Conservation (phyloP, 768 basidiomycete species). For the Boletus subcaerulescens region DNA sequence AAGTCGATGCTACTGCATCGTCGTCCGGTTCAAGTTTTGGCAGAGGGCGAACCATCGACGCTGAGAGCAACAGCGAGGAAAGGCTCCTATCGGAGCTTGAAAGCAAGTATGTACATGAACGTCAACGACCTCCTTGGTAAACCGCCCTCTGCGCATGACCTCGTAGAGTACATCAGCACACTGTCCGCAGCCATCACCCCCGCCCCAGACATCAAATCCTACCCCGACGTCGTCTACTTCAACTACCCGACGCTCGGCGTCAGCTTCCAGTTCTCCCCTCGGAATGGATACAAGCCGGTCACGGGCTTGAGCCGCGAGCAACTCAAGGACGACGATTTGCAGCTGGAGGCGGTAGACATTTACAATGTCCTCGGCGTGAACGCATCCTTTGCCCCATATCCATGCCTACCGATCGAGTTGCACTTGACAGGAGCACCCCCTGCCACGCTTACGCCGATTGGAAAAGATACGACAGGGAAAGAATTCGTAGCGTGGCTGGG, state of each 20-base stretch:
- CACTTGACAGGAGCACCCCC: constrained; percentile 38
- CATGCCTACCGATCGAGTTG: constrained; percentile 51
- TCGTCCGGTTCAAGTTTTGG: constrained; percentile 19
- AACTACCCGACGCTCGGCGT: constrained; percentile 79
- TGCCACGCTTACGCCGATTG: constrained; percentile 41
- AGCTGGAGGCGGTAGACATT: constrained; percentile 74
- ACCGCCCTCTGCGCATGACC: constrained; percentile 43
- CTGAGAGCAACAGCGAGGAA: background rate
- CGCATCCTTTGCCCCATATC: constrained; percentile 51
- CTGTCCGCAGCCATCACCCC: constrained; percentile 28
- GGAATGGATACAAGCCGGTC: constrained; percentile 58
- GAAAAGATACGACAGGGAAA: constrained; percentile 60
- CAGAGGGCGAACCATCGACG: constrained; percentile 22
- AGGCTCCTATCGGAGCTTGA: constrained; percentile 22
- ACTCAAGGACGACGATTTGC: constrained; percentile 48
- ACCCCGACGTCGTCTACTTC: constrained; percentile 82
- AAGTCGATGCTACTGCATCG: background rate
- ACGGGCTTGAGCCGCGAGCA: constrained; percentile 43
- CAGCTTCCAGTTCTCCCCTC: constrained; percentile 74
- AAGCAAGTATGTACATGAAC: constrained; percentile 11
- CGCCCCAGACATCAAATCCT: constrained; percentile 68
- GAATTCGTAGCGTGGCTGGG: constrained; percentile 74
- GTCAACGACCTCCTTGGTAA: constrained; percentile 47
- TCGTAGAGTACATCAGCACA: constrained; percentile 43
- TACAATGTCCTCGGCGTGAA: constrained; percentile 58